Evolutionary conservation across 352 stramenopile species (phyloP).

Genomic region (Pythium grandisporangium): DNA sequence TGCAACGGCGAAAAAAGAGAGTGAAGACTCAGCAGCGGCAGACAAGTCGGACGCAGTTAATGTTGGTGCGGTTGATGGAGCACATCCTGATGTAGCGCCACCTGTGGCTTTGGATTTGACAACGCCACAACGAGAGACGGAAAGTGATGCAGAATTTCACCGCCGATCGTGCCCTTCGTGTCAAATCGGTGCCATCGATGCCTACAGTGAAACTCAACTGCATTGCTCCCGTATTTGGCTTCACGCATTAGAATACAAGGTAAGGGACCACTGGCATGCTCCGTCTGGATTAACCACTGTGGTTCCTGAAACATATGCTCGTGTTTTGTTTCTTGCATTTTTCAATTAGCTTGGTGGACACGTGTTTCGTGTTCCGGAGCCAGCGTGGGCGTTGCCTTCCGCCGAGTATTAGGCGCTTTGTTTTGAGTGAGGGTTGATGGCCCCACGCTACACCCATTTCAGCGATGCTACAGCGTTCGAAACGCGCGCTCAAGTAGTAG

Average conservation of each 20-base stretch:
- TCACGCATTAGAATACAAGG: conserved; percentile 83
- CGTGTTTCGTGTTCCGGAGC: conserved; percentile 46
- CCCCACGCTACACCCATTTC: no score
- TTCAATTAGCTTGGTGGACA: conserved; percentile 49
- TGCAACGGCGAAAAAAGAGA: no score
- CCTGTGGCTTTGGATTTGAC: conserved; percentile 46
- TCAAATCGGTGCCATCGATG: conserved; percentile 42
- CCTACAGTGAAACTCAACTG: conserved; percentile 78
- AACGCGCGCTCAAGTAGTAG: conserved; percentile 65
- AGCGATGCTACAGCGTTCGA: conserved; percentile 8
- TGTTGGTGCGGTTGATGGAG: neutral
- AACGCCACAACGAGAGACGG: conserved; percentile 32
- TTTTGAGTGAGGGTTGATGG: no score
- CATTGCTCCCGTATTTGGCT: conserved; percentile 85
- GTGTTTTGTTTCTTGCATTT: conserved; percentile 1
- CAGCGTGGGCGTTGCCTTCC: conserved; percentile 42
- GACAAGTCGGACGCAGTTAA: neutral
- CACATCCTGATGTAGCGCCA: no score
- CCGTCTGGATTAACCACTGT: no score
- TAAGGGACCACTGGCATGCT: conserved; percentile 14
- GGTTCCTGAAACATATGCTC: conserved; percentile 8
- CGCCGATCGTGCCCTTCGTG: conserved; percentile 74
- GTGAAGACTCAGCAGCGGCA: no score
- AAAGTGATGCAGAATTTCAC: conserved; percentile 71
- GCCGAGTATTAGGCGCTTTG: conserved; percentile 20